Evolutionary conservation across 495 filamentous ascomycete genomes (phyloP).

Genomic region (Penicillium samsonianum): DNA sequence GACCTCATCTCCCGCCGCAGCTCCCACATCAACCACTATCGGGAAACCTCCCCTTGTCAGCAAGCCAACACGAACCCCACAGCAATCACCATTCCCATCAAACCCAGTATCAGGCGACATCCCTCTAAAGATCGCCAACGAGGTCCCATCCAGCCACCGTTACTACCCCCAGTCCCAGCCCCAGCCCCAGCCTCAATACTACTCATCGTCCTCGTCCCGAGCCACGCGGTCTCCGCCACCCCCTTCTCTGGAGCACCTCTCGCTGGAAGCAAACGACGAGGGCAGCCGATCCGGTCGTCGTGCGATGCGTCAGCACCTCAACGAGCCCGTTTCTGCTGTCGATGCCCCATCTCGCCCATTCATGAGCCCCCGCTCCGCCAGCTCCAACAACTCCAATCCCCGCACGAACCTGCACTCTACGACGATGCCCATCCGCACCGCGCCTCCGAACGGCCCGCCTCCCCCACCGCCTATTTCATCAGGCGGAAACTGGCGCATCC

Average conservation of each 20-base stretch:
- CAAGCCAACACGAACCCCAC: slow-evolving; percentile 54
- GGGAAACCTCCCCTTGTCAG: slow-evolving; percentile 31
- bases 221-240: slow-evolving; percentile 36
- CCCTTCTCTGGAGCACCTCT: slow-evolving; percentile 45
- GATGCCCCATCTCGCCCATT: slow-evolving; percentile 38
- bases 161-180: slow-evolving; percentile 24
- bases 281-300: slow-evolving; percentile 41
- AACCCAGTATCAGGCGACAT: slow-evolving; percentile 70
- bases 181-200: slow-evolving; percentile 33
- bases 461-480: slow-evolving; percentile 41
- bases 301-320: slow-evolving; percentile 37
- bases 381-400: slow-evolving; percentile 40
- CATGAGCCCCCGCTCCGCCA: slow-evolving; percentile 40
- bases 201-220: slow-evolving; percentile 26
- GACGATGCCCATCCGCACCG: slow-evolving; percentile 45
- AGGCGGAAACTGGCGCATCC: slow-evolving; percentile 38
- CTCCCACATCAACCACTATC: slow-evolving; percentile 20
- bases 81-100: slow-evolving; percentile 41
- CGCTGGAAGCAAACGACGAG: slow-evolving; percentile 39
- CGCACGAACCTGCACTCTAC: slow-evolving; percentile 41
- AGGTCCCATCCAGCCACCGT: slow-evolving; percentile 30
- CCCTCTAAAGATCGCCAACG: slow-evolving; percentile 58
- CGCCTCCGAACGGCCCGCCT: slow-evolving; percentile 44
- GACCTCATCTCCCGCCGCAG: slow-evolving; percentile 19
- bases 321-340: slow-evolving; percentile 42